A percentile compares a stretch with the other conserved stretches of the same genome.
phyloP scores from a whole-genome alignment of 2,329 filamentous ascomycete species.

The Akanthomyces uredinophilus region DNA sequence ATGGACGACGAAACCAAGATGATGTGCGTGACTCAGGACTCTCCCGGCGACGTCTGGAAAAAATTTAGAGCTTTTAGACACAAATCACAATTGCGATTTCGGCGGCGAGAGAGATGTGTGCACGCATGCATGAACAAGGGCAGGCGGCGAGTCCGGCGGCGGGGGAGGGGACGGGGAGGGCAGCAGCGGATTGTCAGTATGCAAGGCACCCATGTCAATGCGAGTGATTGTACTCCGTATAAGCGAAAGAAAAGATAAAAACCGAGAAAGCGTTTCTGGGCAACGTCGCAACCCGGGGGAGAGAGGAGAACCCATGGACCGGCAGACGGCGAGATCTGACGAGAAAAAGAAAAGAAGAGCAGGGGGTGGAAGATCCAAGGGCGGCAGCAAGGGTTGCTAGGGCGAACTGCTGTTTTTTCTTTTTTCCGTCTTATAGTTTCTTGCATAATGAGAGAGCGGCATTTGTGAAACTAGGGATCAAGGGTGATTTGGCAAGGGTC shows the following conservation, averaged over 20 bases:
- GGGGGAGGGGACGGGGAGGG: too few species aligned
- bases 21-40: not conserved
- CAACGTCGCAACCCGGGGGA: too few species aligned
- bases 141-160: too few species aligned
- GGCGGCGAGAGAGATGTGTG: not conserved
- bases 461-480: not conserved
- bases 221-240: too few species aligned
- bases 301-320: too few species aligned
- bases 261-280: too few species aligned
- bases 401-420: not conserved
- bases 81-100: not conserved
- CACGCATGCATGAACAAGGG: too few species aligned
- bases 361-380: not conserved
- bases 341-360: not conserved
- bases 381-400: slow-evolving; percentile 8
- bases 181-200: too few species aligned
- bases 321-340: not conserved
- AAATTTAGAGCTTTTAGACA: too few species aligned
- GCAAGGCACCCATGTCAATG: too few species aligned
- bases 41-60: too few species aligned
- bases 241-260: too few species aligned
- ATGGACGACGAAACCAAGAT: not conserved
- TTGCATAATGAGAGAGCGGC: not conserved
- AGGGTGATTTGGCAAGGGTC: slow-evolving; percentile 6
- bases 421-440: not conserved